Evolutionary conservation across 345 rosid species (phyloP).

Genomic region (Boechera stricta): DNA sequence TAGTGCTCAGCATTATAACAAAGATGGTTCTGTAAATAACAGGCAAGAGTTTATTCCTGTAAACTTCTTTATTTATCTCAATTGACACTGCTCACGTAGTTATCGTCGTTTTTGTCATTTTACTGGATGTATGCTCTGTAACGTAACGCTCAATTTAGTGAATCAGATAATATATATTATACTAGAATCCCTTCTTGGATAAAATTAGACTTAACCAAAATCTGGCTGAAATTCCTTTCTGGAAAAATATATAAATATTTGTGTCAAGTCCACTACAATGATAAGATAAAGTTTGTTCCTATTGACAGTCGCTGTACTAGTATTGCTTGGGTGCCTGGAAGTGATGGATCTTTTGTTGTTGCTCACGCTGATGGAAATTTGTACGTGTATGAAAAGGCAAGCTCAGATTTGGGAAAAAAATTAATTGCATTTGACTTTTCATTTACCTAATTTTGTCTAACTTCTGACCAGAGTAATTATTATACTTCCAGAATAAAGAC

Average conservation of each 20-base stretch:
- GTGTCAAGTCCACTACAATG: conserved; percentile 7
- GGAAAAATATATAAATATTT: neutral
- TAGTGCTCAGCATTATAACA: conserved; percentile 89
- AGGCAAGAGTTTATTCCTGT: conserved; percentile 57
- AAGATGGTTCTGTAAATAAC: conserved; percentile 91
- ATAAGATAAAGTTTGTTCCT: conserved; percentile 32
- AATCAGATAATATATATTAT: neutral
- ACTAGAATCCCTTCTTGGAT: neutral
- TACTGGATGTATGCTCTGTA: conserved; percentile 5
- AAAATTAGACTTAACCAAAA: neutral
- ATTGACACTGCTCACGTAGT: neutral
- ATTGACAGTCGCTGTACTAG: conserved; percentile 88
- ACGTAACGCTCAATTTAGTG: conserved; percentile 1
- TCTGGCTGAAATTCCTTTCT: neutral
- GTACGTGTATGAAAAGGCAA: conserved; percentile 96
- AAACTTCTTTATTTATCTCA: neutral
- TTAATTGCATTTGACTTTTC: conserved; percentile 10
- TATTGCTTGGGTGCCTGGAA: conserved; percentile 95
- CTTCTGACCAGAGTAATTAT: neutral
- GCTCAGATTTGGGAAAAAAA: conserved; percentile 41
- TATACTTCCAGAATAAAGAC: conserved; percentile 71
- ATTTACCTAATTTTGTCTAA: conserved; percentile 16
- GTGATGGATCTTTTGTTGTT: conserved; percentile 92
- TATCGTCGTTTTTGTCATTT: conserved; percentile 1
- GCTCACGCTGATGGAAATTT: conserved; percentile 98